Evolutionary conservation across 2,329 filamentous ascomycete genomes (phyloP), one percentile per base, ranked within the genome.

Genomic region (Penicillium decumbens): DNA sequence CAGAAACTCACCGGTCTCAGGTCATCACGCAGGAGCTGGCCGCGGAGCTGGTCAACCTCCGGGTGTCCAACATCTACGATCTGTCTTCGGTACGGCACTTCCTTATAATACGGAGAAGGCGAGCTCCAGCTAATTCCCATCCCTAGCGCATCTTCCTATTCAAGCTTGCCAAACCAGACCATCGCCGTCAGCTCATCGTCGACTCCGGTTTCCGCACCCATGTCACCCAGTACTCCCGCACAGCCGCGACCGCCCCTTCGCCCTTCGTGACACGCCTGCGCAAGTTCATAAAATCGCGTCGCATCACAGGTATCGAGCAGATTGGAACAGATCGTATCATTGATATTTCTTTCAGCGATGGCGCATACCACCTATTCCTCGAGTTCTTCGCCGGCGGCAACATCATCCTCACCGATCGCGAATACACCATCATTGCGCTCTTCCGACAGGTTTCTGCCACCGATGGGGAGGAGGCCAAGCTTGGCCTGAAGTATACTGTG

Each of bases 361-460:
- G 93, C 9, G 80, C 85, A 59, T 96, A 95, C 66, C 80, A 86
- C 37, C 71, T 98, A 20, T 96, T 89, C 66, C 75, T 98, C 25
- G 93, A 98, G 72, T 98, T 98, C 74, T 98, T 95, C 67, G 92
- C 93, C 1, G 88, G 88, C 45, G 93, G 93, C 40, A 98, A 98
- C 66, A 85, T 98, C 53, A 89, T 98, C 53, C 77, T 98, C 45
- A 95, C 93, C 2, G 90, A 97, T 65, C 80, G 79, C 43, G 85
- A 95, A 23, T 75, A 91, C 45, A 93, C 86, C 55, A 91, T 97
- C 47, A 69, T 97, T 30, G 83, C 87, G 0, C 73, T 98, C 18
- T 76, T 93, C 58, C 83, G 93, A 47, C 85, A 87, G 55, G 92
- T 97, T 1, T 76, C 82, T 4, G 88, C 90, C 60, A 87, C 86